Evolutionary conservation across 75 land plant genomes (phyloP).

Genomic region (Cupressus sempervirens): DNA sequence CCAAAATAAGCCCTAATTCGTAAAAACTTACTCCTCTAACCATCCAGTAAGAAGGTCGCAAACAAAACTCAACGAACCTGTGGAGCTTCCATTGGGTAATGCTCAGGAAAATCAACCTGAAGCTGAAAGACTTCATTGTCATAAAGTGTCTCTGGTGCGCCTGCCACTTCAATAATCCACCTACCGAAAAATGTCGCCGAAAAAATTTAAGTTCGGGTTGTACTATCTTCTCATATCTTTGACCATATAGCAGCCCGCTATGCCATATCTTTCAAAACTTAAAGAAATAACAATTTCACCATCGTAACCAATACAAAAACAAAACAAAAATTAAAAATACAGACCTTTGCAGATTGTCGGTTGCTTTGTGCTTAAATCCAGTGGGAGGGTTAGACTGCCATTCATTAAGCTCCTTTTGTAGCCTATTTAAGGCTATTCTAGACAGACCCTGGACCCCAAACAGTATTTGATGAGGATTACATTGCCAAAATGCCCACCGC

Average conservation of each 20-base stretch:
- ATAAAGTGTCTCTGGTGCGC: slow-evolving; percentile 81
- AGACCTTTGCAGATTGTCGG: slow-evolving; percentile 70
- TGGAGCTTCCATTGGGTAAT: slow-evolving; percentile 98
- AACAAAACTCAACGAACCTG: slow-evolving; percentile 43
- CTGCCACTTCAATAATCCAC: slow-evolving; percentile 84
- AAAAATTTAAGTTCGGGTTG: background rate
- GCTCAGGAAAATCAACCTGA: slow-evolving; percentile 96
- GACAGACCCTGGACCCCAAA: slow-evolving; percentile 47
- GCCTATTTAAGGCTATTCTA: slow-evolving; percentile 69
- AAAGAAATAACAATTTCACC: background rate
- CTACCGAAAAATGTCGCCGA: slow-evolving; percentile 15
- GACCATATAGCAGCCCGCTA: background rate
- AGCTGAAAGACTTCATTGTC: slow-evolving; percentile 72
- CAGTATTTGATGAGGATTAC: background rate
- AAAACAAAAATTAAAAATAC: background rate
- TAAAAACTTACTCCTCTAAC: background rate
- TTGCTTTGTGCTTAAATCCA: slow-evolving; percentile 83
- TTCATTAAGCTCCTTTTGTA: slow-evolving; percentile 80
- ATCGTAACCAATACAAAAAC: background rate
- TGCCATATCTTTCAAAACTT: background rate
- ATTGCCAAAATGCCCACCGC: background rate
- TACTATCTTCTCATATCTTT: background rate
- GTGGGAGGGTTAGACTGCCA: slow-evolving; percentile 85
- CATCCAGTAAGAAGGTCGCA: background rate
- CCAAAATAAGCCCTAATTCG: slow-evolving; percentile 1